Evolutionary conservation across 495 filamentous ascomycete species (phyloP).

Genomic region (Pseudomonodictys pantanalensis): DNA sequence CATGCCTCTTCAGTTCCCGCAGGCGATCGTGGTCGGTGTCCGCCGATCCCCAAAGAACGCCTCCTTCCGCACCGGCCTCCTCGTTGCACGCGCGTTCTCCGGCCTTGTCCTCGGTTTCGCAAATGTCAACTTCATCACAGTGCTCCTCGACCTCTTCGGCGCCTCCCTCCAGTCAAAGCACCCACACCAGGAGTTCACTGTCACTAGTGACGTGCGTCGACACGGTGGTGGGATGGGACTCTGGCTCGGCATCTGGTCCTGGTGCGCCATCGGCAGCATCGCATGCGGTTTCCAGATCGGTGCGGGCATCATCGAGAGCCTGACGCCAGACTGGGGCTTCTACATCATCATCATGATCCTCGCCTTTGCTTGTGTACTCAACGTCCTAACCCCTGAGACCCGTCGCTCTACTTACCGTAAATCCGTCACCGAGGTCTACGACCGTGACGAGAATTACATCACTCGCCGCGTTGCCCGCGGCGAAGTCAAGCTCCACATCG

Average conservation of each 20-base stretch:
- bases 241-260: slow-evolving; percentile 76
- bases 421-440: slow-evolving; percentile 61
- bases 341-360: slow-evolving; percentile 65
- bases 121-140: slow-evolving; percentile 69
- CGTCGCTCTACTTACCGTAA: slow-evolving; percentile 61
- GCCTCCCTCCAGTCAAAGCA: slow-evolving; percentile 66
- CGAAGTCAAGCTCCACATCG: slow-evolving; percentile 71
- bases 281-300: slow-evolving; percentile 68
- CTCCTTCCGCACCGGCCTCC: slow-evolving; percentile 56
- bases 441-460: slow-evolving; percentile 48
- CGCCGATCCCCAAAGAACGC: slow-evolving; percentile 55
- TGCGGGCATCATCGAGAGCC: slow-evolving; percentile 57
- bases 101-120: slow-evolving; percentile 69
- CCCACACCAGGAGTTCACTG: slow-evolving; percentile 67
- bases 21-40: slow-evolving; percentile 59
- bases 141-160: slow-evolving; percentile 71
- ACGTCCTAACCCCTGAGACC: slow-evolving; percentile 64
- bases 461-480: slow-evolving; percentile 62
- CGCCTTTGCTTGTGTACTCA: slow-evolving; percentile 59
- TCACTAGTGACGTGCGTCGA: slow-evolving; percentile 59
- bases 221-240: slow-evolving; percentile 73
- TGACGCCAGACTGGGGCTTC: slow-evolving; percentile 68
- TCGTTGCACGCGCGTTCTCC: slow-evolving; percentile 60
- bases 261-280: slow-evolving; percentile 66
- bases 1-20: slow-evolving; percentile 72